phyloP scores from a whole-genome alignment of 2,329 filamentous ascomycete species.

The Fusarium sp. region DNA sequence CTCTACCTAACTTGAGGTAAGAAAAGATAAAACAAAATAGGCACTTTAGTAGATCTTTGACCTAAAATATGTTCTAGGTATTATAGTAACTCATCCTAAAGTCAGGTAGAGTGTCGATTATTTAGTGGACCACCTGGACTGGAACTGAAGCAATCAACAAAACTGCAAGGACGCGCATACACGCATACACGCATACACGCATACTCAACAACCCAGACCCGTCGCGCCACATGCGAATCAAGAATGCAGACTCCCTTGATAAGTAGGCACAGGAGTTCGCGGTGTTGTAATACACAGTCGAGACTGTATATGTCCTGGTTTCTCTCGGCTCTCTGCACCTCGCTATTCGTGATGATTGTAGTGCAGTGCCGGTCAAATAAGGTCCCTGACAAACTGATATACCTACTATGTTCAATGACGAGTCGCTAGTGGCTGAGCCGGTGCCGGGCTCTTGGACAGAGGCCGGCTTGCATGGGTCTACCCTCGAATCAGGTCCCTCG shows the following conservation, averaged over 20 bases:
- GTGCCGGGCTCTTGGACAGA: slow-evolving; percentile 32
- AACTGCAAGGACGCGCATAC: slow-evolving; percentile 32
- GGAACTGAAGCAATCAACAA: slow-evolving; percentile 39
- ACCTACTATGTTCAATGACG: slow-evolving; percentile 27
- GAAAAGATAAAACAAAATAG: too few relatives aligned
- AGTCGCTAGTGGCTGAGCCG: slow-evolving; percentile 41
- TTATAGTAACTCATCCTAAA: too few relatives aligned
- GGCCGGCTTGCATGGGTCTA: slow-evolving; percentile 31
- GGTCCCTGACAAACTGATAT: slow-evolving; percentile 33
- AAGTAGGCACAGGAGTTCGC: slow-evolving; percentile 15
- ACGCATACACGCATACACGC: slow-evolving; percentile 6
- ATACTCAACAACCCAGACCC: slow-evolving; percentile 23
- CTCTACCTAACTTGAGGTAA: too few relatives aligned
- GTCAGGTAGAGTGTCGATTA: too few relatives aligned
- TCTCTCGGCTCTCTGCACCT: neutral
- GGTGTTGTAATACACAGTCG: slow-evolving; percentile 16
- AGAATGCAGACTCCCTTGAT: slow-evolving; percentile 38
- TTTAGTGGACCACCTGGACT: too few relatives aligned
- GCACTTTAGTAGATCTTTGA: too few relatives aligned
- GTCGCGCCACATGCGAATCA: slow-evolving; percentile 26
- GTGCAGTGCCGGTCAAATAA: slow-evolving; percentile 15
- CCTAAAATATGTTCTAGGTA: too few relatives aligned
- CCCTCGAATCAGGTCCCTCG: slow-evolving; percentile 39
- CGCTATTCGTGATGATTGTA: slow-evolving; percentile 2
- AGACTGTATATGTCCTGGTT: slow-evolving; percentile 15